Conservation (phyloP, 129 eudicot species). For the Gnaphalium uliginosum region DNA sequence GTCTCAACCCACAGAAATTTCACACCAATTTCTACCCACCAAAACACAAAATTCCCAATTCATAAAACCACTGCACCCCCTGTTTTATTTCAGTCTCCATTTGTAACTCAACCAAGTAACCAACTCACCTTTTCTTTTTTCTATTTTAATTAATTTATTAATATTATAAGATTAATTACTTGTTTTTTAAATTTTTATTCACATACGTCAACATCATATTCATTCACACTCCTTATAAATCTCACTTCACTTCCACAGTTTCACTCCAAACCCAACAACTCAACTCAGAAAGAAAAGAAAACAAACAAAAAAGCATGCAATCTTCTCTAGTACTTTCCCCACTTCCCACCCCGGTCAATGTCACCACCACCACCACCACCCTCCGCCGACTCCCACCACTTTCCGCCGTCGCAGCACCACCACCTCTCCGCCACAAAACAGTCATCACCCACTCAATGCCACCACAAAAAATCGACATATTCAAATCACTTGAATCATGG, state of each 20-base stretch:
- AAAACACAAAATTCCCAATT: not conserved
- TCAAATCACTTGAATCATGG: conserved; percentile 43
- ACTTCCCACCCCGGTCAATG: not conserved
- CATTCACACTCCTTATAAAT: not conserved
- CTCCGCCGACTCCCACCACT: not conserved
- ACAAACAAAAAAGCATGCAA: conserved; percentile 23
- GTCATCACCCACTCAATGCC: conserved; percentile 38
- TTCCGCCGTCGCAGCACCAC: conserved; percentile 34
- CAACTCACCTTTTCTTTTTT: not conserved
- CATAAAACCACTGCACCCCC: not conserved
- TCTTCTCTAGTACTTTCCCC: conserved; percentile 21
- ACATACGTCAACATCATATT: not conserved
- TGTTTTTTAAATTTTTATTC: not conserved
- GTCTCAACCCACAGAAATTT: conserved; percentile 1
- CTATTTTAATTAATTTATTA: not conserved
- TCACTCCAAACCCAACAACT: conserved; percentile 3
- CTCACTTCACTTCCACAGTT: not conserved
- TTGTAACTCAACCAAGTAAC: not conserved
- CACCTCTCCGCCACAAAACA: conserved; percentile 15
- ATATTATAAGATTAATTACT: too few species aligned
- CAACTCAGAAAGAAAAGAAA: not conserved
- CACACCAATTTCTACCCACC: not conserved
- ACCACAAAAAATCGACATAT: conserved; percentile 36
- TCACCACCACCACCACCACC: not conserved
- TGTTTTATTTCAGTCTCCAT: not conserved